Evolutionary conservation across 2,329 filamentous ascomycete genomes (phyloP), one percentile per base, ranked within the genome.

Genomic region (Emmonsiellopsis sp.): DNA sequence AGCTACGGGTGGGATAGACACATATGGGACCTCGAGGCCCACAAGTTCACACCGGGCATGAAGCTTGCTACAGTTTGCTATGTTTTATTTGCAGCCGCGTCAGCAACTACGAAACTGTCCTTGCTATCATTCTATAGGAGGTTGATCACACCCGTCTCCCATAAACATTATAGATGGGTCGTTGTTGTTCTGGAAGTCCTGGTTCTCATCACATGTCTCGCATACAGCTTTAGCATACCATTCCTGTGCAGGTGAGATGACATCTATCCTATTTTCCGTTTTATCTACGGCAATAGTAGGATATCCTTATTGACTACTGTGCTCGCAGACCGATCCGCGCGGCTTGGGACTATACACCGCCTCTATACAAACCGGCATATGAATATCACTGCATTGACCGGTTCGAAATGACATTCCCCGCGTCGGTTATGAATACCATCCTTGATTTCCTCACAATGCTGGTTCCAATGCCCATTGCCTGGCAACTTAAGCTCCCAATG

Each of bases 11-110:
- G 43, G 41, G 42, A 47, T 32, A 26, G 50, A 34, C 50, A 52
- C 30, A 16, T 52, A 26, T 52, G 50, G 50, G 50, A 52, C 32
- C 40, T 52, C n/a, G 40, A 37, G 26, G 35, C 41, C 6, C 5
- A 52, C 20, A 52, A 44, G 30, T 44, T 52, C 15, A 52, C 32
- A 46, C 50, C 50, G 11, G 40, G 50, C n/a, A 52, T 52, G 26
- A 41, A 52, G n/a, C 40, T 52, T 16, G 40, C 40, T 35, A 35
- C 32, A 7, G 41, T 41, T 7, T 35, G 50, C 16, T 31, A 31
- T 37, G 31, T 52, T 9, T 16, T 52, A 41, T 46, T 38, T 20
- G 34, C 51, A 5, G 13, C 48, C 35, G 43, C 51, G 16, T 15
- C 51, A 10, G 15, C 16, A 6, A 34, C 42, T 13, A 46, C 32